phyloP scores from a whole-genome alignment of 768 basidiomycete genomes.

The Pleurotus ostreatus region DNA sequence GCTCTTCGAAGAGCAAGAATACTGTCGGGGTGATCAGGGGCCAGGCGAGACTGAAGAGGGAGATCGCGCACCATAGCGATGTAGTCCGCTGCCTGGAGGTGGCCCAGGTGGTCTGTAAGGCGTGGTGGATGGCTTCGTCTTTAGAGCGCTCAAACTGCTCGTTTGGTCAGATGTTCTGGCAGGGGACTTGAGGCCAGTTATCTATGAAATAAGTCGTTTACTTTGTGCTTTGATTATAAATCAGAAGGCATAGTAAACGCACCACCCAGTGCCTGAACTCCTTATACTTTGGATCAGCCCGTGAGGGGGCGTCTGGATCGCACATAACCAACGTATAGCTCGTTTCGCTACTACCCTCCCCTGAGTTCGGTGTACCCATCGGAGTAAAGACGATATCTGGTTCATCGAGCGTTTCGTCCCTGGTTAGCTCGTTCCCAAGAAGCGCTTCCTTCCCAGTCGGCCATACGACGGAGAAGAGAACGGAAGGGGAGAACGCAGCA shows the following conservation, averaged over 20 bases:
- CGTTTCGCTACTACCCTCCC: slow-evolving; percentile 20
- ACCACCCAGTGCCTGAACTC: slow-evolving; percentile 60
- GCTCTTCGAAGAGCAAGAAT: slow-evolving; percentile 62
- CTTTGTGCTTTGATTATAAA: too few relatives aligned
- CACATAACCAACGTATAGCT: slow-evolving; percentile 54
- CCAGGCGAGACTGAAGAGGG: background rate
- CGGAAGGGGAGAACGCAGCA: slow-evolving; percentile 28
- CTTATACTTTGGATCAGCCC: slow-evolving; percentile 41
- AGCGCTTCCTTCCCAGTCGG: slow-evolving; percentile 33
- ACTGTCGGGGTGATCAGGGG: slow-evolving; percentile 21
- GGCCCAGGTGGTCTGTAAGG: slow-evolving; percentile 58
- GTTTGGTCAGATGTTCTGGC: slow-evolving; percentile 19
- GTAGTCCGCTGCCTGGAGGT: slow-evolving; percentile 46
- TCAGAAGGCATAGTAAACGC: slow-evolving; percentile 12
- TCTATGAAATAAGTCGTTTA: slow-evolving; percentile 14
- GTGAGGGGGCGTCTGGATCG: slow-evolving; percentile 57
- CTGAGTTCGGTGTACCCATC: slow-evolving; percentile 23
- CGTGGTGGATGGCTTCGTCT: slow-evolving; percentile 44
- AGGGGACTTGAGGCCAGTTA: slow-evolving; percentile 32
- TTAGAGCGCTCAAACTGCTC: slow-evolving; percentile 30
- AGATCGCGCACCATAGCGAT: slow-evolving; percentile 50
- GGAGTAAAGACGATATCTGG: slow-evolving; percentile 46
- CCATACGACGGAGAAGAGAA: slow-evolving; percentile 42
- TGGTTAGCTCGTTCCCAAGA: slow-evolving; percentile 25
- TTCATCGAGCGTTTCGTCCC: slow-evolving; percentile 40